Conservation (phyloP, 371 early-diverging fungal genomes). For the Rhizopus arrhizus region DNA sequence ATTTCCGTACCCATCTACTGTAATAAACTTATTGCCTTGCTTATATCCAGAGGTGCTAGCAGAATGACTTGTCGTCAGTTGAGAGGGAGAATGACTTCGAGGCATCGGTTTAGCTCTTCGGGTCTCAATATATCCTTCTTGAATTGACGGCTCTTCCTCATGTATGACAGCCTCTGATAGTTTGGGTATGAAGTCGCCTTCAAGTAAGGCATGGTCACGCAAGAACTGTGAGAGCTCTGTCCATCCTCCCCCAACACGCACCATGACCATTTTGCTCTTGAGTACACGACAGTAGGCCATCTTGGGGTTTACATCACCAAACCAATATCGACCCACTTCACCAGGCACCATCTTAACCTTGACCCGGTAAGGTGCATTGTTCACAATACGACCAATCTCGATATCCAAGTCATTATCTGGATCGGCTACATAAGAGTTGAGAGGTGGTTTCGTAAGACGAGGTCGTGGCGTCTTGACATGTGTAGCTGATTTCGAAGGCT, state of each 20-base stretch:
- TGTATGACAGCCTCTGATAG: conserved; percentile 1
- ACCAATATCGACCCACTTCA: conserved; percentile 71
- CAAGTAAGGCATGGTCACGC: conserved; percentile 46
- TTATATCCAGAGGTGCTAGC: conserved; percentile 38
- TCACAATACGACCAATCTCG: conserved; percentile 72
- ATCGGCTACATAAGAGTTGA: conserved; percentile 63
- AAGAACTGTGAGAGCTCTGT: conserved; percentile 64
- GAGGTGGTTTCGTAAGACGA: conserved; percentile 23
- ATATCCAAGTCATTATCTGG: conserved; percentile 69
- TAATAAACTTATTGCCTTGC: conserved; percentile 49
- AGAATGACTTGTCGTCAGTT: conserved; percentile 14
- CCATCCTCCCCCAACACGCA: conserved; percentile 81
- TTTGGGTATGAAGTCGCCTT: conserved; percentile 47
- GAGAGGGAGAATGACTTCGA: not conserved
- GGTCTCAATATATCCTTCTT: conserved; percentile 51
- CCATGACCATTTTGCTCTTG: conserved; percentile 72
- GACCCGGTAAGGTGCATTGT: conserved; percentile 53
- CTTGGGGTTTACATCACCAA: conserved; percentile 72
- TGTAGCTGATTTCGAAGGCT: conserved; percentile 39
- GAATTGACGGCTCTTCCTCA: conserved; percentile 39
- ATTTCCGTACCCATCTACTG: conserved; percentile 45
- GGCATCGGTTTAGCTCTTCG: conserved; percentile 12
- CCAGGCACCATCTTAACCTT: conserved; percentile 60
- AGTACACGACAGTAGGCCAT: conserved; percentile 74
- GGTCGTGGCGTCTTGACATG: conserved; percentile 13